Base-by-base conservation (phyloP, 495 filamentous ascomycete species). In the Tetracladium setigerum region DNA sequence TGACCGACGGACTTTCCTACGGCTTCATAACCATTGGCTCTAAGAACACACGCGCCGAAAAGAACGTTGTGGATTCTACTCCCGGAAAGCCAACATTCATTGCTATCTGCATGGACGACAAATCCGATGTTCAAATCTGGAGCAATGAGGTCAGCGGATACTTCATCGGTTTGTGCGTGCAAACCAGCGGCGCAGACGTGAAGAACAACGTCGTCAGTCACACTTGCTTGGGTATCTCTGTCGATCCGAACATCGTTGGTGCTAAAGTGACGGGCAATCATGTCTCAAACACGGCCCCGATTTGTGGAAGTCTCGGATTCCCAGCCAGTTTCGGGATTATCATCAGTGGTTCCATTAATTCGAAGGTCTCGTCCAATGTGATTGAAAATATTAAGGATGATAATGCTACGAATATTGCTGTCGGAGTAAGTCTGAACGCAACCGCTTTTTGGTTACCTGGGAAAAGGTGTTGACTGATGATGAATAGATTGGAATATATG, bases 101-200 rank as follows among this genome's bases (percentile, higher is more conserved):
- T 13, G 53, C 31, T 8, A 48, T 56, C 30, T 56, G 53, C 27
- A 56, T 56, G 53, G 53, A 56, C 35, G 53, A 56, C 24, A 30
- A 15, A 13, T 50, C 36, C 19, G n/a, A 33, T 13, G 43, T 49
- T 15, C 22, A 41, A 6, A 33, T 56, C 17, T 16, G 17, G 2
- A 11, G 39, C 24, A 56, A 56, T 18, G 30, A 34, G 14, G 37
- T 56, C 44, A 43, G 43, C 7, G 38, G 30, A 1, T 44, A 52
- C 13, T 43, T 16, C 24, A 52, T 56, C 42, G 53, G 43, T 35
- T 39, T 56, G 8, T 56, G 53, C 39, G 44, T 56, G 2, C 42
- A 56, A 27, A 56, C 53, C 7, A 16, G 31, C 19, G 43, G 36
- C 31, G 49, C 49, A 24, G 16, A 47, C 19, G 37, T 56, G 13